Conservation (phyloP, 805 yeast genomes). For the Saccharomycopsis fermentans region DNA sequence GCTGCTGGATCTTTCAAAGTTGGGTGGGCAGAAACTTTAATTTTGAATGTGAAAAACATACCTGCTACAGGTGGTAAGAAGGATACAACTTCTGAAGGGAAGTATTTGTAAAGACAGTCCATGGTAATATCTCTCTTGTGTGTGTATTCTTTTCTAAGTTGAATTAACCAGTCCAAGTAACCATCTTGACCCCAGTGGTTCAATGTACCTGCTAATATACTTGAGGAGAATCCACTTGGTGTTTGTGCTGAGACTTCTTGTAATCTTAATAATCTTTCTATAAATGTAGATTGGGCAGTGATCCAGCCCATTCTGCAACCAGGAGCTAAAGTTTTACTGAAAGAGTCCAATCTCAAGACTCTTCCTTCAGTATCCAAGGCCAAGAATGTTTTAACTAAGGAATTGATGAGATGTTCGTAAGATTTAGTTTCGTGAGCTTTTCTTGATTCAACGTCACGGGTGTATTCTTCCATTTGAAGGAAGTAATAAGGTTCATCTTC, state of each 20-base stretch:
- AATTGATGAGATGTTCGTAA: constrained; percentile 57
- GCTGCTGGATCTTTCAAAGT: constrained; percentile 54
- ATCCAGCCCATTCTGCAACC: constrained; percentile 88
- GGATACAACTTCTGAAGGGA: constrained; percentile 37
- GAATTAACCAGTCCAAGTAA: constrained; percentile 81
- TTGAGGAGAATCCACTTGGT: constrained; percentile 72
- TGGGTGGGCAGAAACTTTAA: constrained; percentile 78
- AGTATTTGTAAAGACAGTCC: constrained; percentile 54
- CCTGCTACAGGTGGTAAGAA: constrained; percentile 68
- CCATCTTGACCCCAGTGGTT: constrained; percentile 87
- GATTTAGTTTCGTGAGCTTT: constrained; percentile 23
- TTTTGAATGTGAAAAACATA: constrained; percentile 68
- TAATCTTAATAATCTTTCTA: constrained; percentile 58
- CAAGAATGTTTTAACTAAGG: constrained; percentile 67
- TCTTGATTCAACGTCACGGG: constrained; percentile 33
- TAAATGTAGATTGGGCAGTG: constrained; percentile 53
- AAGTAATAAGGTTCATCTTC: constrained; percentile 98
- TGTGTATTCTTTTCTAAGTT: constrained; percentile 73
- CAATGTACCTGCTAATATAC: constrained; percentile 59
- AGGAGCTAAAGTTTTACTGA: constrained; percentile 87
- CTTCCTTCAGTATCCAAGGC: constrained; percentile 79
- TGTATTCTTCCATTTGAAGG: constrained; percentile 82
- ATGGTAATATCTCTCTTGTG: constrained; percentile 80
- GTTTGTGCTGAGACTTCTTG: constrained; percentile 78
- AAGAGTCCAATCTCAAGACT: constrained; percentile 80